Percentiles rank a stretch among this genome's conserved stretches.
These are phyloP conservation scores for Asterophora parasitica DNA, from an alignment of 768 basidiomycete species.

Conservation along the genomic window DNA sequence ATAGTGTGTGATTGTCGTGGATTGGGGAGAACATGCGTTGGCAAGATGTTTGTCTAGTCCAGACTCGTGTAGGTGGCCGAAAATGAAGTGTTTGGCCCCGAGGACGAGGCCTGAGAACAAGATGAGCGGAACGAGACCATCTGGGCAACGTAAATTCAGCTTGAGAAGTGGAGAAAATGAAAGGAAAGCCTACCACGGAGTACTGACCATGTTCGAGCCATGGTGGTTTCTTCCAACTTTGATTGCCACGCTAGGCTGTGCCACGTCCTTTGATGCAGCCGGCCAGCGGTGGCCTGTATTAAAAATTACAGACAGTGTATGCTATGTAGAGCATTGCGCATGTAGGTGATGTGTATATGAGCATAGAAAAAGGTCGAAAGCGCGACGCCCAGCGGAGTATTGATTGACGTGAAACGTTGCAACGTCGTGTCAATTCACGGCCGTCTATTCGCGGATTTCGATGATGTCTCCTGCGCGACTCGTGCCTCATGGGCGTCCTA, in stretches of 20 bases:
- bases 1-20: constrained; percentile 23
- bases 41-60: constrained; percentile 24
- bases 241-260: no score
- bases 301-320: no score
- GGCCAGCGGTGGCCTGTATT: background rate
- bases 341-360: no score
- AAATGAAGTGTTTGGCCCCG: constrained; percentile 29
- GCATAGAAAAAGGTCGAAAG: no score
- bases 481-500: no score
- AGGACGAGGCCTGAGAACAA: constrained; percentile 36
- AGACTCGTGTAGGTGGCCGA: constrained; percentile 28
- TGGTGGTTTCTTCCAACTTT: background rate
- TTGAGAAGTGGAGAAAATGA: background rate
- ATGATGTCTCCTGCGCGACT: background rate
- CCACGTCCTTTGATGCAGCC: no score
- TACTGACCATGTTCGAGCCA: constrained; percentile 5
- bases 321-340: no score
- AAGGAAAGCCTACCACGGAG: constrained; percentile 2
- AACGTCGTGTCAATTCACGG: no score
- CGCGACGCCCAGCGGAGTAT: no score
- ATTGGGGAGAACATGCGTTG: constrained; percentile 28
- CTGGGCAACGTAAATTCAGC: background rate
- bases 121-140: constrained; percentile 27
- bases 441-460: no score
- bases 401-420: no score